phyloP scores from a whole-genome alignment of 805 yeast genomes.

The Yarrowia sp. region DNA sequence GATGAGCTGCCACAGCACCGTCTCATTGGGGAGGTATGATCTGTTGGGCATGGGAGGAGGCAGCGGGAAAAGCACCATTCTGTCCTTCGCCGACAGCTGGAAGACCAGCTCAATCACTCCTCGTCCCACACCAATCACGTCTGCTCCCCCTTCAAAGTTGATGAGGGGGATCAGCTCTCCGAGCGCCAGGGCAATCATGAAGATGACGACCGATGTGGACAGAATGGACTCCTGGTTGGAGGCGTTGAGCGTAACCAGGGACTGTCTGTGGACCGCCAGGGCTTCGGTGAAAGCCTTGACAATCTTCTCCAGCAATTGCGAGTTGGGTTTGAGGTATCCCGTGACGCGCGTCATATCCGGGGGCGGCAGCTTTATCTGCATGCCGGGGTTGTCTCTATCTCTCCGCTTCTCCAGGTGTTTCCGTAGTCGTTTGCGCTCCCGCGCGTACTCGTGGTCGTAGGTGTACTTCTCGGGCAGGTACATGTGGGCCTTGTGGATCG shows the following conservation, averaged over 20 bases:
- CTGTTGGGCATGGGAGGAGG: conserved; percentile 14
- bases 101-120: conserved; percentile 23
- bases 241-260: conserved; percentile 10
- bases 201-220: conserved; percentile 15
- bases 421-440: conserved; percentile 10
- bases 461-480: conserved; percentile 19
- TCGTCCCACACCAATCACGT: conserved; percentile 22
- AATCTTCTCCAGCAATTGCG: conserved; percentile 18
- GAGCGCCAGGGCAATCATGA: conserved; percentile 23
- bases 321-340: conserved; percentile 18
- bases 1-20: conserved; percentile 7
- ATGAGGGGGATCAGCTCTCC: conserved; percentile 20
- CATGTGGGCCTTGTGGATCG: conserved; percentile 26
- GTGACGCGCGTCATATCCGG: conserved; percentile 23
- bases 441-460: conserved; percentile 20
- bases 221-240: conserved; percentile 21
- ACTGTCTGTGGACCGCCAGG: conserved; percentile 8
- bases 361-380: conserved; percentile 12
- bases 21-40: conserved; percentile 2
- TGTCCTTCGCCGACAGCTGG: conserved; percentile 20
- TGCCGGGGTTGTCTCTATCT: background rate
- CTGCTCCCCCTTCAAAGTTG: conserved; percentile 22
- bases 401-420: conserved; percentile 14
- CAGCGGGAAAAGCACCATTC: conserved; percentile 15
- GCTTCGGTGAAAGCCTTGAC: conserved; percentile 19